Percentiles rank a stretch among this genome's conserved stretches.
Conservation (phyloP, 2,329 filamentous ascomycete species). For the Colletotrichum cereale region DNA sequence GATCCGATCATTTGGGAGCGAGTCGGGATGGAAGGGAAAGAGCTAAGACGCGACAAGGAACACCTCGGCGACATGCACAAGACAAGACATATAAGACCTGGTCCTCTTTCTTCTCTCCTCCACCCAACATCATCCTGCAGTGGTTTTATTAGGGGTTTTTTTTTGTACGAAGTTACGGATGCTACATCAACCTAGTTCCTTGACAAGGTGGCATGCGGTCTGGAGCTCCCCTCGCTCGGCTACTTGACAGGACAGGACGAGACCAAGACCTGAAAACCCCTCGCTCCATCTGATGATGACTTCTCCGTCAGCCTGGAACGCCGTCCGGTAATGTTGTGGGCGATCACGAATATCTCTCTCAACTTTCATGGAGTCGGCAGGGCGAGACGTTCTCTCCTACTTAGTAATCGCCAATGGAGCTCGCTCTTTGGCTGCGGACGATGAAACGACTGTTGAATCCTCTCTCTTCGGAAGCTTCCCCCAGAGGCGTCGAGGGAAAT, state of each 20-base stretch:
- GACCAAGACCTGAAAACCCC: conserved; percentile 18
- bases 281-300: not conserved
- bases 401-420: not conserved
- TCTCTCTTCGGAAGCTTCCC: not conserved
- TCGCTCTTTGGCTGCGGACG: conserved; percentile 7
- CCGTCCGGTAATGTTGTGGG: not conserved
- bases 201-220: not conserved
- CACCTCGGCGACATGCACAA: conserved; percentile 26
- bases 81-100: not conserved
- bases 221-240: not conserved
- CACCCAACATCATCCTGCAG: not conserved
- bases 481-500: not conserved
- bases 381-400: not conserved
- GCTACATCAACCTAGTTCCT: conserved; percentile 9
- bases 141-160: conserved; percentile 6
- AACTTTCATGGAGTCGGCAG: not conserved
- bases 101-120: conserved; percentile 1
- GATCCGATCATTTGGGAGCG: not conserved
- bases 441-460: conserved; percentile 26
- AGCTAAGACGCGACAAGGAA: conserved; percentile 1
- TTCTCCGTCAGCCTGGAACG: not conserved
- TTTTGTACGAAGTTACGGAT: conserved; percentile 1
- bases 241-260: not conserved
- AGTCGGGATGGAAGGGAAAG: conserved; percentile 6
- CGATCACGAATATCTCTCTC: not conserved